Evolutionary conservation across 2,329 filamentous ascomycete species (phyloP).

Genomic region (Alternaria rosae): DNA sequence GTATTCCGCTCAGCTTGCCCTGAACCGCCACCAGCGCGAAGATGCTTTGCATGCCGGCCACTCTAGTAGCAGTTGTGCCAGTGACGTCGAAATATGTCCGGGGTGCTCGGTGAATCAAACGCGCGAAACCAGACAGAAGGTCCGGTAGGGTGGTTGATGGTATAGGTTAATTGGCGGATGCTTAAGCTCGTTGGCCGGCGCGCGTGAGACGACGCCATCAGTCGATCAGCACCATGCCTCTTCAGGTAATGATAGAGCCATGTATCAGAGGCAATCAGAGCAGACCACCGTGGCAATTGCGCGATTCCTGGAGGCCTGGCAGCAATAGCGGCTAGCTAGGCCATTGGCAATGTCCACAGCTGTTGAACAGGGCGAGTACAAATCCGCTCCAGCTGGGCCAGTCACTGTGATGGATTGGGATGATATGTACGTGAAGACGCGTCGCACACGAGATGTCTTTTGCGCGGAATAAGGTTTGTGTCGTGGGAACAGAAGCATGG

Average conservation of each 20-base stretch:
- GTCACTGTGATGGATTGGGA: neutral
- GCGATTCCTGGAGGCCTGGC: neutral
- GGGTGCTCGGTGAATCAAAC: conserved; percentile 8
- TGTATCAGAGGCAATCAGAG: conserved; percentile 23
- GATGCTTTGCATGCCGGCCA: conserved; percentile 11
- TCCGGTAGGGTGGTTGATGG: conserved; percentile 34
- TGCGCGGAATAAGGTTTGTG: conserved; percentile 16
- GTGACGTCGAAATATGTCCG: conserved; percentile 10
- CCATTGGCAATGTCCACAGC: neutral
- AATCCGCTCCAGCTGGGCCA: conserved; percentile 1
- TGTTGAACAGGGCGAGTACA: conserved; percentile 3
- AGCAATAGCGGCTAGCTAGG: conserved; percentile 4
- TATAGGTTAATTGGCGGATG: conserved; percentile 27
- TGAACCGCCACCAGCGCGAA: conserved; percentile 28
- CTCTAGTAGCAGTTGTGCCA: neutral
- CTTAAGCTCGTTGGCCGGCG: conserved; percentile 32
- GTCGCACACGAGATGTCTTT: conserved; percentile 12
- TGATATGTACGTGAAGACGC: conserved; percentile 2
- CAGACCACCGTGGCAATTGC: conserved; percentile 18
- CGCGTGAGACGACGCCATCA: conserved; percentile 22
- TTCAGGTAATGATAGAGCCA: conserved; percentile 19
- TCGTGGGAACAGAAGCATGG: conserved; percentile 19
- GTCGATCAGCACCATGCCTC: conserved; percentile 31
- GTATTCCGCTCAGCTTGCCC: conserved; percentile 27
- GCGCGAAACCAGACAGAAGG: conserved; percentile 12